Base-by-base conservation (phyloP, 176 grass and related monocot genomes). In the Chrysopogon serrulatus region DNA sequence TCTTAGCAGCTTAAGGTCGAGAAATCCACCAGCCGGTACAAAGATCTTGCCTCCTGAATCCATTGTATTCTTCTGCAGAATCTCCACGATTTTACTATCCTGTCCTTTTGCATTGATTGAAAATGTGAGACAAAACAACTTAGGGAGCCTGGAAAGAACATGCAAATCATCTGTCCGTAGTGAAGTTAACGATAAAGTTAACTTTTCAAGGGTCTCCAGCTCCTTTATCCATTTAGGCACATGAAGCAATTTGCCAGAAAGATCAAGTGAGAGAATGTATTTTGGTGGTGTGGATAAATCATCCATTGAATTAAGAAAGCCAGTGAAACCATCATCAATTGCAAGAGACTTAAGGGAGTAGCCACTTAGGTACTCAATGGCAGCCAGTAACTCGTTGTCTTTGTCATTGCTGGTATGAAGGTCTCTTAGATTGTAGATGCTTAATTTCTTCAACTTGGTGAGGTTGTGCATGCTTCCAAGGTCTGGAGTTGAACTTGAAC, bases 81-180 rank as follows among this genome's bases (percentile, higher is more conserved):
- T 66, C 15, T 40, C 4, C 5, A 59, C 3, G 1, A 85, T 0
- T 8, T 0, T 23, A 1, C 3, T 12, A 13, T 26, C 16, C 1
- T 13, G 10, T 5, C 12, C 27, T 56, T 30, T 26, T 57, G 62
- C 44, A 36, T 36, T 28, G 1, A 59, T 0, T 60, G 45, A 35
- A 14, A 83, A 83, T 5, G 53, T 73, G 10, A 83, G 68, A 45
- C 54, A 73, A 6, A 83, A 83, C 19, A 83, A 8, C 39, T 2
- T 0, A 24, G 68, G 6, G 0, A 83, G 39, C 2, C 24, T 0
- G 3, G 27, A 8, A 47, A 83, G 11, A 34, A 44, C 27, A 0
- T 4, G 2, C 1, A 83, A 32, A 11, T 0, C 2, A 24, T 63
- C 18, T 17, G 68, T 63, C 2, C 1, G 2, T 0, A 83, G 19